Conservation (phyloP, 73 alveolate species). For the Blepharisma japonicum region DNA sequence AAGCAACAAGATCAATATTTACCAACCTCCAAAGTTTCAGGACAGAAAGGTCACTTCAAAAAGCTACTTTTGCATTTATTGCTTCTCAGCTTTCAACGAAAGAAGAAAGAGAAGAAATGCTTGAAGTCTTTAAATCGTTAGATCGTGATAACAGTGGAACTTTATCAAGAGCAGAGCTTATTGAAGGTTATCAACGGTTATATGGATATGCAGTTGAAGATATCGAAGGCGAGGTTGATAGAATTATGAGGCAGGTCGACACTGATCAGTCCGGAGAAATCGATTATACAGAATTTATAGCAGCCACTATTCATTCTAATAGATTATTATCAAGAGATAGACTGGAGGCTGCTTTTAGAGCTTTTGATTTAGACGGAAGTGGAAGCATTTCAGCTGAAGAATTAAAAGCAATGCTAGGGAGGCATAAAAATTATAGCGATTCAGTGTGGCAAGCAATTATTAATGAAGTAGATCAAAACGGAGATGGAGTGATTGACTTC, state of each 20-base stretch:
- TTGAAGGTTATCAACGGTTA: constrained; percentile 32
- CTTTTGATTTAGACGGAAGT: constrained; percentile 54
- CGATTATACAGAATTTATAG: constrained; percentile 60
- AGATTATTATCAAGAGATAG: constrained; percentile 47
- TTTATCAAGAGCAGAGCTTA: constrained; percentile 52
- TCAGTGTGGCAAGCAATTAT: constrained; percentile 50
- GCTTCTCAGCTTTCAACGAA: constrained; percentile 45
- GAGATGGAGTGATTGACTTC: constrained; percentile 58
- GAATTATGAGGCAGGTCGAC: constrained; percentile 51
- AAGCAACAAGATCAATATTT: constrained; percentile 31
- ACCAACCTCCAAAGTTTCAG: constrained; percentile 43
- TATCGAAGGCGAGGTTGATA: constrained; percentile 47
- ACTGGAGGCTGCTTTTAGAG: constrained; percentile 57
- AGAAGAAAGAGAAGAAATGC: constrained; percentile 44
- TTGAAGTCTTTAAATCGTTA: constrained; percentile 42
- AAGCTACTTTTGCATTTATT: constrained; percentile 46
- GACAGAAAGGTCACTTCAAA: constrained; percentile 41
- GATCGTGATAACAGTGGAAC: constrained; percentile 63
- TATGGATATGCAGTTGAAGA: constrained; percentile 31
- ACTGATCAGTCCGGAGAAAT: constrained; percentile 51
- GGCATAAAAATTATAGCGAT: constrained; percentile 32
- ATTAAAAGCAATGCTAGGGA: constrained; percentile 44
- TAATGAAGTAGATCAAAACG: constrained; percentile 54
- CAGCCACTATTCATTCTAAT: constrained; percentile 46
- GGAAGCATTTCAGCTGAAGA: constrained; percentile 59